Conservation (phyloP, 2,329 filamentous ascomycete genomes). For the Cercospora berteroae region DNA sequence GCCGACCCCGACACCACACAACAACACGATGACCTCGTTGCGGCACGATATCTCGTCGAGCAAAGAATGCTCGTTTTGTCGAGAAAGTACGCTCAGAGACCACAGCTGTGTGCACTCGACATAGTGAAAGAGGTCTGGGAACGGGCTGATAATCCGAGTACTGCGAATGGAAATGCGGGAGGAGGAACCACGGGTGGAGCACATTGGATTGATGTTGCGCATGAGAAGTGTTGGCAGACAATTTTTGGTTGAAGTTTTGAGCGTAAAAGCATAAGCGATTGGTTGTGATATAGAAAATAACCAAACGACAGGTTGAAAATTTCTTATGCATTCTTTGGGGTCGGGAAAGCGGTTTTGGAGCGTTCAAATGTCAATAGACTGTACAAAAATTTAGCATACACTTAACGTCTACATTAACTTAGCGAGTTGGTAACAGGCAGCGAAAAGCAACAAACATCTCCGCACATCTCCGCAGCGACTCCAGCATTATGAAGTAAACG, state of each 20-base stretch:
- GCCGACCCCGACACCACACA: not conserved
- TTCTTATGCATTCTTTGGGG: not conserved
- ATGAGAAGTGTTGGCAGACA: slow-evolving; percentile 57
- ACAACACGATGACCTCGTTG: slow-evolving; percentile 23
- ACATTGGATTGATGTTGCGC: slow-evolving; percentile 59
- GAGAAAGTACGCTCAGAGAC: slow-evolving; percentile 52
- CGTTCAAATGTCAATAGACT: not conserved
- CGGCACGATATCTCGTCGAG: slow-evolving; percentile 50
- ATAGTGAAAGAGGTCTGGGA: slow-evolving; percentile 55
- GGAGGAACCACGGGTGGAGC: slow-evolving; percentile 14
- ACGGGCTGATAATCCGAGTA: slow-evolving; percentile 48
- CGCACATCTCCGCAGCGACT: not conserved
- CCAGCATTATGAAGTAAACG: not conserved
- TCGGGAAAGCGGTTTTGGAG: not conserved
- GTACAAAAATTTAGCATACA: not conserved
- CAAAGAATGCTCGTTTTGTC: slow-evolving; percentile 48
- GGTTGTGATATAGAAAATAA: not conserved
- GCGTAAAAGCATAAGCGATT: not conserved
- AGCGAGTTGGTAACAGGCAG: not conserved
- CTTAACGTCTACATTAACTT: not conserved
- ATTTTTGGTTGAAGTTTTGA: slow-evolving; percentile 32
- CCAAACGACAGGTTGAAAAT: not conserved
- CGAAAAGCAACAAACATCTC: not conserved
- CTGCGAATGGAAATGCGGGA: not conserved
- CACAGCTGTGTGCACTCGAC: slow-evolving; percentile 50